These are phyloP conservation scores for Penicillium macrosclerotiorum DNA, from an alignment of 495 filamentous ascomycete genomes.

Conservation along the genomic window DNA sequence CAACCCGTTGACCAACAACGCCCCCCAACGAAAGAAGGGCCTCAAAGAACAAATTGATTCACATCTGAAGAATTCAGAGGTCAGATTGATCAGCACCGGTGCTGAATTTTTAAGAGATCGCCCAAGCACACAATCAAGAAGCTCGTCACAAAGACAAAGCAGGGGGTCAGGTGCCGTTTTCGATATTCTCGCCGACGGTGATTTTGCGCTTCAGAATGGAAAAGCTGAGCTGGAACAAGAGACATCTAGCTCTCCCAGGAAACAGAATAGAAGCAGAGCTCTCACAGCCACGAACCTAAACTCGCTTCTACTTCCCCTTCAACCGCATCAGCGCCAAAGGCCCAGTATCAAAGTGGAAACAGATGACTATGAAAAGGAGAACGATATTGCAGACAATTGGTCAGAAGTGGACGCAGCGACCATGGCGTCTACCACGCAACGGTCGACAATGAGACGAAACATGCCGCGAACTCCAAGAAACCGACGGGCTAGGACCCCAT, in stretches of 20 bases:
- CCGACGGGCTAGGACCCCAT: slow-evolving; percentile 7
- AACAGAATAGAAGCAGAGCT: slow-evolving; percentile 24
- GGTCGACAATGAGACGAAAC: slow-evolving; percentile 22
- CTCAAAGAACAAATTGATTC: neutral
- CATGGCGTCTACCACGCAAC: slow-evolving; percentile 18
- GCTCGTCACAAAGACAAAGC: slow-evolving; percentile 8
- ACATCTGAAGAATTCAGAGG: neutral
- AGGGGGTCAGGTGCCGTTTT: slow-evolving; percentile 22
- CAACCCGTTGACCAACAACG: neutral
- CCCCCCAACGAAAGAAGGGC: neutral
- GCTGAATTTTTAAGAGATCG: no score
- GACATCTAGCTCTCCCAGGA: slow-evolving; percentile 7
- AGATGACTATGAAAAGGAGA: slow-evolving; percentile 45
- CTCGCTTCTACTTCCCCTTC: slow-evolving; percentile 31
- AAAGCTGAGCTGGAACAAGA: neutral
- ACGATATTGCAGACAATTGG: slow-evolving; percentile 33
- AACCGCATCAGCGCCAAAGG: slow-evolving; percentile 22
- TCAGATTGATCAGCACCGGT: neutral
- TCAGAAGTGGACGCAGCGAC: slow-evolving; percentile 9
- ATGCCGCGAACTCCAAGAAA: slow-evolving; percentile 12
- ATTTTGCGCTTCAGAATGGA: slow-evolving; percentile 20
- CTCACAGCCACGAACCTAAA: slow-evolving; percentile 36
- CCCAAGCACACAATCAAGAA: neutral
- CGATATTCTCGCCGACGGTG: slow-evolving; percentile 35
- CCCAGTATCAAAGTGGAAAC: slow-evolving; percentile 27